These are phyloP conservation scores for Fraxinus greggii DNA, from an alignment of 305 asterid species.

Conservation along the genomic window DNA sequence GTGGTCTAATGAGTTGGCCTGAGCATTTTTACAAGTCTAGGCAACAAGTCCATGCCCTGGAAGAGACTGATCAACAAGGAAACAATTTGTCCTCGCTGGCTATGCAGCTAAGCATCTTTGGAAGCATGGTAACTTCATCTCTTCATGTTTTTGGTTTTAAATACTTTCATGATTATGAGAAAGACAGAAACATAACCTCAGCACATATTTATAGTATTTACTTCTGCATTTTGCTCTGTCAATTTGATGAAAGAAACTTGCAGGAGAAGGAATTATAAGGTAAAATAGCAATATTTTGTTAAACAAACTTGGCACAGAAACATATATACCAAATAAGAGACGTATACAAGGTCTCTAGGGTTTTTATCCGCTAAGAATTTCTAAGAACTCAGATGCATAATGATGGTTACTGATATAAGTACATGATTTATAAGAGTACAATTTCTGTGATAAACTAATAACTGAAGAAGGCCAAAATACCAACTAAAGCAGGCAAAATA, in stretches of 20 bases:
- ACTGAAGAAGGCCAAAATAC: background rate
- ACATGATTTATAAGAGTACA: background rate
- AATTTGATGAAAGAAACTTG: background rate
- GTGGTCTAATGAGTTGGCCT: constrained; percentile 85
- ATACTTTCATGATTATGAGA: background rate
- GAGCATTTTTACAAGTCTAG: constrained; percentile 38
- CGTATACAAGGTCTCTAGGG: background rate
- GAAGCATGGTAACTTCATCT: constrained; percentile 61
- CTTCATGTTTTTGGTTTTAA: constrained; percentile 4
- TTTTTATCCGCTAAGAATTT: background rate
- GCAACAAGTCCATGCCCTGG: constrained; percentile 30
- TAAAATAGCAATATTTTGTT: background rate
- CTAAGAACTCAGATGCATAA: background rate
- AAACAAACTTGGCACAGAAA: background rate
- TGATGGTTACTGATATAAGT: background rate
- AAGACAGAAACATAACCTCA: background rate
- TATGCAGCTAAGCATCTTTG: constrained; percentile 71
- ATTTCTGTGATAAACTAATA: background rate
- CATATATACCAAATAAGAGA: background rate
- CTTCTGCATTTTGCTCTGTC: background rate
- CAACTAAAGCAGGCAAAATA: background rate
- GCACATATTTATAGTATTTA: background rate
- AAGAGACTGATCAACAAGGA: constrained; percentile 29
- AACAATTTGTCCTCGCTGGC: constrained; percentile 68
- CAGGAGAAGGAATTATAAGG: background rate